phyloP scores from a whole-genome alignment of 2,329 filamentous ascomycete genomes.

The Penicillium hesseltinei region DNA sequence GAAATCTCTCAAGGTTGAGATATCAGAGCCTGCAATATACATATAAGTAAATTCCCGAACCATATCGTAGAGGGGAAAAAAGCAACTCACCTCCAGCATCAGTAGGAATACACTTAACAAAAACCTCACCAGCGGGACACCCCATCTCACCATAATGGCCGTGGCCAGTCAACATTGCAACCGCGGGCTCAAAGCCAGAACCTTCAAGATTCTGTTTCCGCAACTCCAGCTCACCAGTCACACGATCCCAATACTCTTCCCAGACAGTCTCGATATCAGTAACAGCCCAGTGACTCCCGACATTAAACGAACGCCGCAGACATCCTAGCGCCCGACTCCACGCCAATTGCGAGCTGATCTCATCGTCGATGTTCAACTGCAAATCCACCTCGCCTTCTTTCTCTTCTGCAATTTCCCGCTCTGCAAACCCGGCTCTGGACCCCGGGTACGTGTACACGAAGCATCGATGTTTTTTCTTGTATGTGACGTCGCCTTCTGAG shows the following conservation, averaged over 20 bases:
- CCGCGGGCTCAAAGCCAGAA: slow-evolving; percentile 11
- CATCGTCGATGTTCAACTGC: slow-evolving; percentile 3
- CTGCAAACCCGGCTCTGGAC: slow-evolving; percentile 63
- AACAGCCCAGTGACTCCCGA: slow-evolving; percentile 30
- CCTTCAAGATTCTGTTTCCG: slow-evolving; percentile 18
- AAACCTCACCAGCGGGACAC: slow-evolving; percentile 16
- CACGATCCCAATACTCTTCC: slow-evolving; percentile 36
- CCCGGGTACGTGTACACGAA: slow-evolving; percentile 54
- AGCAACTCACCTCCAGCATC: slow-evolving; percentile 35
- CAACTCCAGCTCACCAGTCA: slow-evolving; percentile 23
- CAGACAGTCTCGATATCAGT: slow-evolving; percentile 40
- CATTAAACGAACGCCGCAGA: slow-evolving; percentile 58
- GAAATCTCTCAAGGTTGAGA: slow-evolving; percentile 42
- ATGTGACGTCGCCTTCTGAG: slow-evolving; percentile 23
- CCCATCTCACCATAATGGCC: slow-evolving; percentile 7
- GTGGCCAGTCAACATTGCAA: slow-evolving; percentile 4
- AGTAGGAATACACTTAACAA: slow-evolving; percentile 38
- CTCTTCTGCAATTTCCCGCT: slow-evolving; percentile 62
- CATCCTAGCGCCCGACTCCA: slow-evolving; percentile 62
- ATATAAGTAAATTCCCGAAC: not conserved
- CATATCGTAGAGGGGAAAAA: not conserved
- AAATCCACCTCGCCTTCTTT: slow-evolving; percentile 23
- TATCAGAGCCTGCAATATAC: slow-evolving; percentile 18
- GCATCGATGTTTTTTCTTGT: slow-evolving; percentile 33
- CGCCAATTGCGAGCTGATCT: slow-evolving; percentile 59